These are phyloP conservation scores for Exophiala sp. DNA, from an alignment of 2,329 filamentous ascomycete genomes.

Conservation along the genomic window DNA sequence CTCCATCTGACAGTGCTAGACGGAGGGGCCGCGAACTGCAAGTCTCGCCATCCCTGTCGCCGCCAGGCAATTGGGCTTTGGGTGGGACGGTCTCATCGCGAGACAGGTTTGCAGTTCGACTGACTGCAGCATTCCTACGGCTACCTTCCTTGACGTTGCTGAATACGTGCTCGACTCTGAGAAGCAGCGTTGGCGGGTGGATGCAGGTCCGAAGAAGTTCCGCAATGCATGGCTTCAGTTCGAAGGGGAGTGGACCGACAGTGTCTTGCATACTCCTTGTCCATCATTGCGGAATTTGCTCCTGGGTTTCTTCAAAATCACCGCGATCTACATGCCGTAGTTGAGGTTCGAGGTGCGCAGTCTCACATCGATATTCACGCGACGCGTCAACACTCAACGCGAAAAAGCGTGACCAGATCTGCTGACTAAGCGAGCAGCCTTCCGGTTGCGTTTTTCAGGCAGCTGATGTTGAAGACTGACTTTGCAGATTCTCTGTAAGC, in stretches of 20 bases:
- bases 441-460: too few species aligned
- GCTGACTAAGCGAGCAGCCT: too few species aligned
- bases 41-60: not conserved
- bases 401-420: too few species aligned
- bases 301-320: too few species aligned
- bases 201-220: constrained; percentile 32
- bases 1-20: constrained; percentile 29
- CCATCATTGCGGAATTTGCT: not conserved
- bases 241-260: constrained; percentile 1
- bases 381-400: too few species aligned
- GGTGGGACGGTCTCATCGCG: not conserved
- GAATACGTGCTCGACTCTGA: constrained; percentile 30
- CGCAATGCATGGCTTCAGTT: constrained; percentile 29
- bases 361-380: too few species aligned
- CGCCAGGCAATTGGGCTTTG: too few species aligned
- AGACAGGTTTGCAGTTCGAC: not conserved
- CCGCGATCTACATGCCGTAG: too few species aligned
- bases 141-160: constrained; percentile 12
- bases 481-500: too few species aligned
- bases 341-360: too few species aligned
- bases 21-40: not conserved
- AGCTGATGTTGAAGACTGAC: too few species aligned
- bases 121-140: constrained; percentile 5
- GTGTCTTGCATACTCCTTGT: constrained; percentile 13
- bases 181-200: constrained; percentile 27